Conservation (phyloP, 1,284 basidiomycete genomes). For the Paramarasmius palmivorus region DNA sequence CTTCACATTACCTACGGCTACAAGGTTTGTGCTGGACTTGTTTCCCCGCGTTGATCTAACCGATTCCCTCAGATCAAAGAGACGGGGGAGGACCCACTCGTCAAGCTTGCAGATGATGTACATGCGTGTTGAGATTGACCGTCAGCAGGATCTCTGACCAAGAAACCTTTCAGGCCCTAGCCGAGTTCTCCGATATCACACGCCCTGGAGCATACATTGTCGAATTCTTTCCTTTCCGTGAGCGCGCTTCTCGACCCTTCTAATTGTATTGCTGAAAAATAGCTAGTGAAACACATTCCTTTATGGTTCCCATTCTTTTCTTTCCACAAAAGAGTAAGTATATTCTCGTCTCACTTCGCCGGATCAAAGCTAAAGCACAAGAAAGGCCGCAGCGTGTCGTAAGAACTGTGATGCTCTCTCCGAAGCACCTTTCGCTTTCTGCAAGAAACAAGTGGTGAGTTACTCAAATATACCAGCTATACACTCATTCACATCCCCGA, state of each 20-base stretch:
- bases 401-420: constrained; percentile 11
- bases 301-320: constrained; percentile 8
- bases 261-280: neutral
- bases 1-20: constrained; percentile 16
- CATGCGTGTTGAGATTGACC: neutral
- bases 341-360: too few relatives aligned
- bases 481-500: neutral
- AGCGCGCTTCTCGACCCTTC: neutral
- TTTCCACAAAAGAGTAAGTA: constrained; percentile 12
- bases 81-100: constrained; percentile 10
- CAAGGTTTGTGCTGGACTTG: constrained; percentile 2
- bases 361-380: too few relatives aligned
- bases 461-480: neutral
- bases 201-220: constrained; percentile 14
- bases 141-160: too few relatives aligned
- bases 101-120: constrained; percentile 11
- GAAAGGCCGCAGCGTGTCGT: constrained; percentile 8
- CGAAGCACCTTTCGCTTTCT: constrained; percentile 10
- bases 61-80: constrained; percentile 3
- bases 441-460: constrained; percentile 12
- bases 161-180: constrained; percentile 12
- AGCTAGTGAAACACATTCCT: constrained; percentile 14
- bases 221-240: constrained; percentile 12
- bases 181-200: constrained; percentile 13
- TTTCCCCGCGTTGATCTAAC: neutral